Evolutionary conservation across 169 alveolate species (phyloP).

Genomic region (Plasmodium malariae): DNA sequence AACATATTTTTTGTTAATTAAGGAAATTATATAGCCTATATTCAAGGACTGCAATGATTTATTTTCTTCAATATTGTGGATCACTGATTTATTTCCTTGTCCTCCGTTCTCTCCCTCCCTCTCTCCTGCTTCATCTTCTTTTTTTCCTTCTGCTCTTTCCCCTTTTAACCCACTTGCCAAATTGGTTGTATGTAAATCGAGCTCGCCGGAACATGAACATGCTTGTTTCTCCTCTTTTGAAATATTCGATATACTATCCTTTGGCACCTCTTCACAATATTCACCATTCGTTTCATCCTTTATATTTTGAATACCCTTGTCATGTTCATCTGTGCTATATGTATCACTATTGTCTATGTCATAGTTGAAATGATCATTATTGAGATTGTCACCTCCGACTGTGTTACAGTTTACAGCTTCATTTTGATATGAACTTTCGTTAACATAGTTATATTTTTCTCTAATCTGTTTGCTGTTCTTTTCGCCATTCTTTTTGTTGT

Average conservation of each 20-base stretch:
- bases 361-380: background rate
- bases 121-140: background rate
- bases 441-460: too few relatives aligned
- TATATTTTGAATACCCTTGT: too few relatives aligned
- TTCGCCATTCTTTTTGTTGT: too few relatives aligned
- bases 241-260: too few relatives aligned
- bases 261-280: too few relatives aligned
- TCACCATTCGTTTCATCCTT: background rate
- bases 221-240: too few relatives aligned
- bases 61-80: background rate
- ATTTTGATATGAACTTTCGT: too few relatives aligned
- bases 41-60: background rate
- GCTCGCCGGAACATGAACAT: too few relatives aligned
- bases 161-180: background rate
- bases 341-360: background rate
- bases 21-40: slow-evolving; percentile 16
- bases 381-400: background rate
- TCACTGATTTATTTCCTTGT: background rate
- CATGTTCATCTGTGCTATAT: background rate
- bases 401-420: too few relatives aligned
- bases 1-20: slow-evolving; percentile 10
- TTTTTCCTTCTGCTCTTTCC: background rate
- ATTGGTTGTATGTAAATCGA: too few relatives aligned
- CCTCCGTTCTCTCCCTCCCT: too few relatives aligned
- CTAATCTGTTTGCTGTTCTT: too few relatives aligned